Percentiles rank a stretch among this genome's conserved stretches.
phyloP scores from a whole-genome alignment of 2,329 filamentous ascomycete genomes.

The Akanthomyces lecanii region DNA sequence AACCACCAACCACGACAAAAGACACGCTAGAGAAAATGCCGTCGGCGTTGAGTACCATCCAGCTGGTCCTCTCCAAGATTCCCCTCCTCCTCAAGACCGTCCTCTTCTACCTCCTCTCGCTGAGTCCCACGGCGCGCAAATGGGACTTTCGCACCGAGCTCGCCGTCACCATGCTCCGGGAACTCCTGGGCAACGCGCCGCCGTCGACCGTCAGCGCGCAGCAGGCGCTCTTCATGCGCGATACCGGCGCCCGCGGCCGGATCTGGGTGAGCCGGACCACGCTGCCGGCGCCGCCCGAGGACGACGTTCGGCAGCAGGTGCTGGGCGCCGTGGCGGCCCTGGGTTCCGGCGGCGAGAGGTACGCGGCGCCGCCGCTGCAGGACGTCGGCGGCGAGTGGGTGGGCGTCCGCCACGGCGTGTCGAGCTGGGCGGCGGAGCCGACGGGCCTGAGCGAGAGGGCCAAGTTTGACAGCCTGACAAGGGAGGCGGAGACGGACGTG shows the following conservation, averaged over 20 bases:
- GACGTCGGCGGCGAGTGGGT: constrained; percentile 15
- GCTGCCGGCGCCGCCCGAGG: constrained; percentile 46
- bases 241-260: constrained; percentile 55
- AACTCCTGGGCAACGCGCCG: constrained; percentile 8
- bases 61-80: constrained; percentile 6
- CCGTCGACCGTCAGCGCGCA: constrained; percentile 13
- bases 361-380: neutral
- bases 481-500: neutral
- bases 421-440: neutral
- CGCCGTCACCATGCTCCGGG: constrained; percentile 13
- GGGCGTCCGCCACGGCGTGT: constrained; percentile 4
- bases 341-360: neutral
- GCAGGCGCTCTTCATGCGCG: constrained; percentile 26
- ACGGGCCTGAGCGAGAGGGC: neutral
- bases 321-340: neutral
- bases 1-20: neutral
- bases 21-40: neutral
- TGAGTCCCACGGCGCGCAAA: constrained; percentile 13
- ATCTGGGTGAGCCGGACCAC: constrained; percentile 64
- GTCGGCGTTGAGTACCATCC: neutral
- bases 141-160: constrained; percentile 16
- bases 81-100: constrained; percentile 9
- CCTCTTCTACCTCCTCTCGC: constrained; percentile 3
- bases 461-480: constrained; percentile 1
- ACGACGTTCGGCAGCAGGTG: constrained; percentile 6